Base-by-base conservation (phyloP, 768 basidiomycete genomes). In the Hysterangium stoloniferum region DNA sequence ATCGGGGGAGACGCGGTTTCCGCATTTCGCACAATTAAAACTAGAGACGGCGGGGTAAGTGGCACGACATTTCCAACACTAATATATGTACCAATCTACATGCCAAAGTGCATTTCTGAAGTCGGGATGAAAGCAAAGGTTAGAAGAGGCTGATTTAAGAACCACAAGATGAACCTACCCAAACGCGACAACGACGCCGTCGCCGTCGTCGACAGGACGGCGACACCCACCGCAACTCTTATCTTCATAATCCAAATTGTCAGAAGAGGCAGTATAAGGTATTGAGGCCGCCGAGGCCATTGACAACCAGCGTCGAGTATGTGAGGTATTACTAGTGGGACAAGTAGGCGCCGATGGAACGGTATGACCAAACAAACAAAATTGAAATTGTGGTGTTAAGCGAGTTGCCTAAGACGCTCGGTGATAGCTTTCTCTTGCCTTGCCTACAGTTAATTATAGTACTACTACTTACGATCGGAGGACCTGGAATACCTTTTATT, bases 21-120 rank as follows among this genome's bases (percentile, higher is more conserved):
- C 73, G 65, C 95, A 98, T 70, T 98, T 99, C 33, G 93, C 93
- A 63, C 96, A 99, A 58, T 88, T 91, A 76, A 97, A 97, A 68
- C 71, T 71, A 51, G 65, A 45, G 29, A 52, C 44, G n/a, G 45
- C 41, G 19, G 27, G 29, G 43, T 27, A 15, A 32, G 34, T 20
- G 22, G 34, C 42, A 50, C 38, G 25, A 27, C 55, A 22, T n/a
- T 25, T n/a, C 43, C 52, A 52, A 24, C 17, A 13, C n/a, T n/a
- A 37, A 46, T 33, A 17, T 17, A 54, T 61, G 47, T 33, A 62
- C 64, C 91, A 92, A 65, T 89, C 84, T 53, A 91, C 84, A 57
- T 93, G 93, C 74, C 95, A 96, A 65, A 94, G 86, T 38, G 92
- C 89, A 73, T 90, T 84, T 22, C 92, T 96, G 61, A 19, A 44